Base-by-base conservation (phyloP, 495 filamentous ascomycete species). In the Penicillium turbatum region DNA sequence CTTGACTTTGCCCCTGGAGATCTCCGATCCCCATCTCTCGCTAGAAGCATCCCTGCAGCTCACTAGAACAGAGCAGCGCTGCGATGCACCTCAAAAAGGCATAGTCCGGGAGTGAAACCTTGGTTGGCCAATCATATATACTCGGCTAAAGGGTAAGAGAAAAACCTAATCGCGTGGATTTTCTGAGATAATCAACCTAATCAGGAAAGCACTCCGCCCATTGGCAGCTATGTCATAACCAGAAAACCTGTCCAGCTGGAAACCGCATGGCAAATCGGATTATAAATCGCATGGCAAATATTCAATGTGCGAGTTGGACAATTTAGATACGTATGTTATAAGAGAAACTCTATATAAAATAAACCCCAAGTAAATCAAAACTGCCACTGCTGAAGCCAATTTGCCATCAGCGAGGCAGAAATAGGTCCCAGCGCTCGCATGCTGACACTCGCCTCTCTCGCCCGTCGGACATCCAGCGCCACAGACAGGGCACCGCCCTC, bases 341-440 rank as follows among this genome's bases (percentile, higher is more conserved):
- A 16, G 29, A 29, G n/a, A 37, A 29, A 40, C 24, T 12, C 19
- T 21, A 39, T 42, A 37, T 30, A 9, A 50, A 32, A 39, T 42
- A 37, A 21, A 9, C 44, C 31, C 6, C 16, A 32, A 52, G 9
- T 19, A 15, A 17, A 49, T 40, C 51, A 66, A 37, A 63, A 63
- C 15, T 47, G 13, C 63, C 63, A 66, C 46, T 66, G 63, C 27
- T 58, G 17, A 10, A 63, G 13, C 63, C 63, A 66, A 16, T 63
- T 66, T 13, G 19, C 24, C 63, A 66, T 63, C 45, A 66, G 35
- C 12, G 41, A 1, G 12, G 53, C 13, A 16, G 53, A 65, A 19
- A 69, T 56, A 1, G 61, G 55, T 3, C 26, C 16, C 11, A 71
- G 34, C 0, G 34, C 21, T 8, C 37, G 46, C 64, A 69, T 66